phyloP scores from a whole-genome alignment of 2,329 filamentous ascomycete species.

The Paecilomyces sp. region DNA sequence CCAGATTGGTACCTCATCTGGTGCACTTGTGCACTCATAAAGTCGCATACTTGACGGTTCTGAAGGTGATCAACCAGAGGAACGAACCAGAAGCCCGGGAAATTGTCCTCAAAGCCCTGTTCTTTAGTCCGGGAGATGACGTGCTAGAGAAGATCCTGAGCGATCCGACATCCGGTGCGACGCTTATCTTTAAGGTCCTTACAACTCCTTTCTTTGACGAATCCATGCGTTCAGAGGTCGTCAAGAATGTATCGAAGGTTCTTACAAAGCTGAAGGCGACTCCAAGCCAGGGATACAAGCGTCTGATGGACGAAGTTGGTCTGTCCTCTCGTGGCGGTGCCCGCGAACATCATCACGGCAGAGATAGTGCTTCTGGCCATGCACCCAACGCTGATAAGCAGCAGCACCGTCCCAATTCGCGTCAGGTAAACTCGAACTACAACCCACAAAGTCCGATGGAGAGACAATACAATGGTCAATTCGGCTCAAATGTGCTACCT shows the following conservation, averaged over 20 bases:
- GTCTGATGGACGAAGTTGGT: slow-evolving; percentile 96
- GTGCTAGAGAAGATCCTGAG: slow-evolving; percentile 82
- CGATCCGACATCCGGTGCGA: slow-evolving; percentile 87
- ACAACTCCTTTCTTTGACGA: slow-evolving; percentile 98
- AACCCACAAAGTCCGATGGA: slow-evolving; percentile 30
- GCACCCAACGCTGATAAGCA: slow-evolving; percentile 32
- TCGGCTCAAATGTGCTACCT: slow-evolving; percentile 25
- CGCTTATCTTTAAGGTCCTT: slow-evolving; percentile 95
- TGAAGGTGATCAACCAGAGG: slow-evolving; percentile 98
- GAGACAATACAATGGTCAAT: slow-evolving; percentile 36
- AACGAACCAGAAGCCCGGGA: slow-evolving; percentile 89
- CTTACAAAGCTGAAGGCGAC: slow-evolving; percentile 86
- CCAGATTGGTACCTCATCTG: slow-evolving; percentile 83
- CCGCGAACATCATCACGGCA: slow-evolving; percentile 32
- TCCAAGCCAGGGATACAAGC: slow-evolving; percentile 93
- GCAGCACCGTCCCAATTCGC: slow-evolving; percentile 35
- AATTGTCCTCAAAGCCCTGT: slow-evolving; percentile 79
- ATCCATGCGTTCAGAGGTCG: slow-evolving; percentile 74
- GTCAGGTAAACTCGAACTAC: slow-evolving; percentile 31
- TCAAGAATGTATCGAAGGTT: slow-evolving; percentile 87
- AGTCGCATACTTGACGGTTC: slow-evolving; percentile 90
- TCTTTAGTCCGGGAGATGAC: slow-evolving; percentile 83
- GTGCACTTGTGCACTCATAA: slow-evolving; percentile 97
- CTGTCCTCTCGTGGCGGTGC: slow-evolving; percentile 52
- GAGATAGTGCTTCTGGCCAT: slow-evolving; percentile 26